These are phyloP conservation scores for Colletotrichum limetticola DNA, from an alignment of 2,329 filamentous ascomycete genomes.

Conservation along the genomic window DNA sequence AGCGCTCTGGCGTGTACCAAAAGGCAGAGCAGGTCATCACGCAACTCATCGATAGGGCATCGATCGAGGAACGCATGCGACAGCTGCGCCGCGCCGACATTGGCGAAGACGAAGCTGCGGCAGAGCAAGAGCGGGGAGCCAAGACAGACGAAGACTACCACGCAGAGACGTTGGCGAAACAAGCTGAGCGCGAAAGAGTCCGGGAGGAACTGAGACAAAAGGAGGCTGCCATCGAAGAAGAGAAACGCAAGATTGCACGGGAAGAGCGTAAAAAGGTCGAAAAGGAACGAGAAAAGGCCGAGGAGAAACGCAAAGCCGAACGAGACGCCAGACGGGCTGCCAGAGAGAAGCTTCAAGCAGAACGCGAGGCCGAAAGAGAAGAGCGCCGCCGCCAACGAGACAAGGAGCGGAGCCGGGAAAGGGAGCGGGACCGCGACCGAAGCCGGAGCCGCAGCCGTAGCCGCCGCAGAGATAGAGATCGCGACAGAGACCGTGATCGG, in stretches of 20 bases:
- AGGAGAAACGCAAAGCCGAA: slow-evolving; percentile 61
- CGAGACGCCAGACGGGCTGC: slow-evolving; percentile 60
- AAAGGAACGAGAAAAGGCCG: slow-evolving; percentile 59
- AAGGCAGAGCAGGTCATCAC: slow-evolving; percentile 73
- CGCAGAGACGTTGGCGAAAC: slow-evolving; percentile 70
- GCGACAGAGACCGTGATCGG: slow-evolving; percentile 45
- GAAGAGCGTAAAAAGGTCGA: slow-evolving; percentile 65
- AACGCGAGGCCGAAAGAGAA: slow-evolving; percentile 65
- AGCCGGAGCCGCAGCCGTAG: slow-evolving; percentile 40
- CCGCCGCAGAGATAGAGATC: slow-evolving; percentile 39
- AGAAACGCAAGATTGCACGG: slow-evolving; percentile 67
- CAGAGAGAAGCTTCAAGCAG: slow-evolving; percentile 49
- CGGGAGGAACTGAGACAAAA: slow-evolving; percentile 69
- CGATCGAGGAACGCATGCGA: slow-evolving; percentile 77
- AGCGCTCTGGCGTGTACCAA: slow-evolving; percentile 80
- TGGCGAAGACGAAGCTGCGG: slow-evolving; percentile 74
- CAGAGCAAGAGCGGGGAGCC: slow-evolving; percentile 72
- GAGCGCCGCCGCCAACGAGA: slow-evolving; percentile 61
- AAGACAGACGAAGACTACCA: slow-evolving; percentile 82
- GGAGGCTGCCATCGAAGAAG: slow-evolving; percentile 70
- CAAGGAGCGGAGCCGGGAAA: slow-evolving; percentile 51
- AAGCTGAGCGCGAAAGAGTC: slow-evolving; percentile 69
- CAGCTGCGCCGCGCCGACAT: slow-evolving; percentile 75
- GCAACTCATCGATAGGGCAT: slow-evolving; percentile 72
- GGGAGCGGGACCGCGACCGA: slow-evolving; percentile 49